phyloP scores from a whole-genome alignment of 2,329 filamentous ascomycete genomes.

The Cladosporium austrohemisphaericum region DNA sequence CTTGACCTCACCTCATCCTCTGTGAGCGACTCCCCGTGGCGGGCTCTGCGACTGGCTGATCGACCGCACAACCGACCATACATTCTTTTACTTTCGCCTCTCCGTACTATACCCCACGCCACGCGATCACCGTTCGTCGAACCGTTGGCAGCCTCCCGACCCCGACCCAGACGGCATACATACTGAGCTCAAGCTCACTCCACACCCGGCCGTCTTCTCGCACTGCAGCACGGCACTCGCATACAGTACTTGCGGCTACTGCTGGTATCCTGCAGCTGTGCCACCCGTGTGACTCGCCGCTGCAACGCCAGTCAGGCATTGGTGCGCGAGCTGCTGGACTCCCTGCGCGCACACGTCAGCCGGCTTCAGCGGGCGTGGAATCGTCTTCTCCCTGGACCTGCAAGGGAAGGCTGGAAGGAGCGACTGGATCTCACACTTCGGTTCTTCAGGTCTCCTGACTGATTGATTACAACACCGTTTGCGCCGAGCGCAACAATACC shows the following conservation, averaged over 20 bases:
- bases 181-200: not conserved
- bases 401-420: not conserved
- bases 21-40: constrained; percentile 12
- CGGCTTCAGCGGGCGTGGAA: constrained; percentile 4
- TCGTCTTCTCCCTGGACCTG: not conserved
- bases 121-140: constrained; percentile 3
- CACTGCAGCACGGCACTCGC: constrained; percentile 4
- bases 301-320: not conserved
- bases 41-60: constrained; percentile 2
- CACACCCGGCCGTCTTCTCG: not conserved
- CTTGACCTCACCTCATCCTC: constrained; percentile 3
- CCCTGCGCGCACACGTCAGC: constrained; percentile 10
- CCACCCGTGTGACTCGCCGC: constrained; percentile 6
- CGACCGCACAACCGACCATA: not conserved
- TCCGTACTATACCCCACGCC: not conserved
- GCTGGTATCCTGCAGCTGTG: constrained; percentile 7
- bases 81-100: not conserved
- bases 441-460: too few species aligned
- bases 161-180: not conserved
- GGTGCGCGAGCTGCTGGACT: constrained; percentile 7
- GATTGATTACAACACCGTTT: not conserved
- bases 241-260: constrained; percentile 1
- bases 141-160: constrained; percentile 8
- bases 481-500: constrained; percentile 2
- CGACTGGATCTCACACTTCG: not conserved